Evolutionary conservation across 2,329 filamentous ascomycete species (phyloP).

Genomic region (Davidsoniella virescens): DNA sequence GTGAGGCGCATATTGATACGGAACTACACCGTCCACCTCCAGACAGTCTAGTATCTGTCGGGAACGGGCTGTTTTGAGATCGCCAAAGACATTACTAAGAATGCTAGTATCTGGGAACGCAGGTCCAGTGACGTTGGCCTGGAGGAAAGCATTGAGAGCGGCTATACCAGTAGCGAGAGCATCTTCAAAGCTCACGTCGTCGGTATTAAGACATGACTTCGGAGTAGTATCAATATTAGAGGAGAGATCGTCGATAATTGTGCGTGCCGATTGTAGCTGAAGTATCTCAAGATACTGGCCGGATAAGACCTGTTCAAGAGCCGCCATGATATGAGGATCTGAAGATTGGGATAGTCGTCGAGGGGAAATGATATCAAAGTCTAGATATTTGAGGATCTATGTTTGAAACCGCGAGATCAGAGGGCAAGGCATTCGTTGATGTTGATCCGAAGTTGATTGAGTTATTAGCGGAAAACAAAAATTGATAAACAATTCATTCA

Average conservation of each 20-base stretch:
- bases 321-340: not conserved
- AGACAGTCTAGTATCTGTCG: slow-evolving; percentile 47
- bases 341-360: too few species aligned
- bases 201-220: not conserved
- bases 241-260: not conserved
- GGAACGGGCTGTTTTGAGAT: slow-evolving; percentile 24
- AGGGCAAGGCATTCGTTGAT: too few species aligned
- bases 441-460: too few species aligned
- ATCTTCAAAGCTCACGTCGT: slow-evolving; percentile 6
- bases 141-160: slow-evolving; percentile 62
- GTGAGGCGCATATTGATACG: slow-evolving; percentile 69
- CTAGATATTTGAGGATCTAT: too few species aligned
- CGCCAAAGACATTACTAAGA: slow-evolving; percentile 23
- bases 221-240: not conserved
- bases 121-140: slow-evolving; percentile 77
- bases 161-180: slow-evolving; percentile 44
- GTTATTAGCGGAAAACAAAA: too few species aligned
- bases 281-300: slow-evolving; percentile 2
- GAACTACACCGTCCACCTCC: slow-evolving; percentile 68
- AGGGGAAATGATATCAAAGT: too few species aligned
- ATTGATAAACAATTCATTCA: too few species aligned
- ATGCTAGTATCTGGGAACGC: slow-evolving; percentile 32
- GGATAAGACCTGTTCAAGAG: not conserved
- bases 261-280: not conserved
- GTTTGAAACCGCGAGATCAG: too few species aligned